Percentiles rank a stretch among this genome's conserved stretches.
Evolutionary conservation across 495 filamentous ascomycete species (phyloP).

Genomic region (Trichocladium uniseriatum): DNA sequence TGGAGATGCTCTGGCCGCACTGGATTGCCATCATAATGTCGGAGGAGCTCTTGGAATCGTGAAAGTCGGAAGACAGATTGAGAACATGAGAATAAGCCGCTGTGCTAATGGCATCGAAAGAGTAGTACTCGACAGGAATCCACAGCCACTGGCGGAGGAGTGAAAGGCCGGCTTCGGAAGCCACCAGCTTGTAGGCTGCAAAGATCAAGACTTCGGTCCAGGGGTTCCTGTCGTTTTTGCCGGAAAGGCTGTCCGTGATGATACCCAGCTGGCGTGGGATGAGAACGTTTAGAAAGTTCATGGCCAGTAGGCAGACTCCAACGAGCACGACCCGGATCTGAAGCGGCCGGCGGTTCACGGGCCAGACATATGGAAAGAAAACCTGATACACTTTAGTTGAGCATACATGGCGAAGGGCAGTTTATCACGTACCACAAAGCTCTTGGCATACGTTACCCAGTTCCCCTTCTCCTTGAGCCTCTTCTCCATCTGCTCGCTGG

Average conservation of each 20-base stretch:
- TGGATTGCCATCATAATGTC: conserved; percentile 60
- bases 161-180: conserved; percentile 48
- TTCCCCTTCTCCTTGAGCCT: conserved; percentile 51
- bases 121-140: conserved; percentile 58
- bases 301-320: conserved; percentile 50
- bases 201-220: conserved; percentile 49
- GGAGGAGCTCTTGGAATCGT: conserved; percentile 62
- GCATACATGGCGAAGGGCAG: background rate
- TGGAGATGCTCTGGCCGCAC: conserved; percentile 53
- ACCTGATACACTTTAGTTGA: conserved; percentile 30
- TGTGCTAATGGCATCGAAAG: conserved; percentile 49
- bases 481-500: conserved; percentile 45
- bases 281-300: conserved; percentile 53
- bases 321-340: conserved; percentile 50
- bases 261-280: conserved; percentile 59
- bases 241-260: conserved; percentile 46
- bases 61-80: conserved; percentile 69
- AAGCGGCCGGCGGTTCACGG: conserved; percentile 43
- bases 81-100: conserved; percentile 69
- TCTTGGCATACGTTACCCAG: conserved; percentile 55
- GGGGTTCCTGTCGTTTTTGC: conserved; percentile 33
- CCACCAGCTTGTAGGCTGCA: conserved; percentile 44
- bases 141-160: conserved; percentile 51
- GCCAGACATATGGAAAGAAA: conserved; percentile 60
- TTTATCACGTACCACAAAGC: conserved; percentile 42